Evolutionary conservation across 1,139 yeast genomes (phyloP).

Genomic region (Debaryomyces udenii): DNA sequence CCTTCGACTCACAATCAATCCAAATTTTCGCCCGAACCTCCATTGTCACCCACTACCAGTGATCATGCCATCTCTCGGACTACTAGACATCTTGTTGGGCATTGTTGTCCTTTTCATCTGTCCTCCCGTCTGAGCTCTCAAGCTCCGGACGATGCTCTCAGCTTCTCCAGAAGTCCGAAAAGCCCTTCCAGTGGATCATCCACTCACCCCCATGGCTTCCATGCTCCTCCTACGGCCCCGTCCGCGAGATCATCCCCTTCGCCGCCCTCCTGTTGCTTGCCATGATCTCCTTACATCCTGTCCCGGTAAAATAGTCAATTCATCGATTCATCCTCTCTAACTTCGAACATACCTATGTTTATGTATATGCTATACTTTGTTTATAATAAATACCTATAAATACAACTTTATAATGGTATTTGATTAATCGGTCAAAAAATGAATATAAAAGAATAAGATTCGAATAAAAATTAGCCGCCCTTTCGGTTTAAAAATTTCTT

Average conservation of each 20-base stretch:
- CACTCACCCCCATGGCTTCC: too few species aligned
- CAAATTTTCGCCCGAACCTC: too few species aligned
- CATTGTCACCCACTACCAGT: too few species aligned
- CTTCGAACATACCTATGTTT: slow-evolving; percentile 7
- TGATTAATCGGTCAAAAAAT: slow-evolving; percentile 5
- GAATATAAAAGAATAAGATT: slow-evolving; percentile 5
- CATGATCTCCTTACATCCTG: slow-evolving; percentile 4
- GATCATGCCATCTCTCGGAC: too few species aligned
- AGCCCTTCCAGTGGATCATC: too few species aligned
- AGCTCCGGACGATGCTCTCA: too few species aligned
- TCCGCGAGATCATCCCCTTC: neutral
- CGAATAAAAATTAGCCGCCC: slow-evolving; percentile 13
- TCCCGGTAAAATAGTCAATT: slow-evolving; percentile 1
- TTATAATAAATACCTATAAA: slow-evolving; percentile 6
- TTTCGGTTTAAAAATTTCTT: slow-evolving; percentile 8
- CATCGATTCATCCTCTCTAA: slow-evolving; percentile 1
- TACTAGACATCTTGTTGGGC: too few species aligned
- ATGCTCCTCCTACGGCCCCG: neutral
- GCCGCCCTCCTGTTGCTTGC: neutral
- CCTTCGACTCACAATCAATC: too few species aligned
- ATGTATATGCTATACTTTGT: slow-evolving; percentile 11
- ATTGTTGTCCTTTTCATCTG: too few species aligned
- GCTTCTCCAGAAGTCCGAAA: too few species aligned
- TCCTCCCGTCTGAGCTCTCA: too few species aligned
- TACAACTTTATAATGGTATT: slow-evolving; percentile 7